Base-by-base conservation (phyloP, 169 alveolate genomes). In the Plasmodium ovale region DNA sequence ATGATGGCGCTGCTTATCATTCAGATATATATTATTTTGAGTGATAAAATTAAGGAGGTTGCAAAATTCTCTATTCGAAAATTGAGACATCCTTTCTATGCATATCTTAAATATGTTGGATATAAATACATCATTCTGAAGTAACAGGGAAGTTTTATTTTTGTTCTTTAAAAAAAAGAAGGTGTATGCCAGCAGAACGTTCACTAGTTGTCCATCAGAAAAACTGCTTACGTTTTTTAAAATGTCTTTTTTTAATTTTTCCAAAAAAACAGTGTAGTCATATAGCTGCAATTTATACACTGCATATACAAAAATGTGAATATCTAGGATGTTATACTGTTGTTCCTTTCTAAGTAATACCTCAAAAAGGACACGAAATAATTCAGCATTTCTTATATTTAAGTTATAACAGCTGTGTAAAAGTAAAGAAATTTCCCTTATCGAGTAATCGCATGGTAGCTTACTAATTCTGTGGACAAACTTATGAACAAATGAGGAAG, bases 51-150 rank as follows among this genome's bases (percentile, higher is more conserved):
- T 67, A 16, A 85, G 74, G 25, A 85, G 56, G 53, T 85, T 85
- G 23, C 91, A 68, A 85, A 85, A 69, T 56, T 85, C 91, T 31
- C 73, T 85, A 69, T 85, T 85, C 29, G 72, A 14, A 37, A 62
- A 69, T 29, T n/a, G 7, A 39, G 16, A 23, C 29, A 85, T 25
- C 37, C n/a, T 67, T 16, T 68, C 3, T 39, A 71, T 33, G 10
- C 91, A 85, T 23, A 25, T 85, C 3, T 85, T 37, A 70, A 68
- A 85, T 53, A 85, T 42, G 9, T 7, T 82, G 39, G 27, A 21
- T 69, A 82, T 51, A 31, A 82, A 82, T 37, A 37, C 49, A 10
- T 62, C 88, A 23, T 19, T 27, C 29, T 62, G 29, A 12, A 14
- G 19, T n/a, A n/a, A n/a, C n/a, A n/a, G n/a, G n/a, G n/a, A n/a